phyloP scores from a whole-genome alignment of 441 rosid genomes.

The Biscutella laevigata region DNA sequence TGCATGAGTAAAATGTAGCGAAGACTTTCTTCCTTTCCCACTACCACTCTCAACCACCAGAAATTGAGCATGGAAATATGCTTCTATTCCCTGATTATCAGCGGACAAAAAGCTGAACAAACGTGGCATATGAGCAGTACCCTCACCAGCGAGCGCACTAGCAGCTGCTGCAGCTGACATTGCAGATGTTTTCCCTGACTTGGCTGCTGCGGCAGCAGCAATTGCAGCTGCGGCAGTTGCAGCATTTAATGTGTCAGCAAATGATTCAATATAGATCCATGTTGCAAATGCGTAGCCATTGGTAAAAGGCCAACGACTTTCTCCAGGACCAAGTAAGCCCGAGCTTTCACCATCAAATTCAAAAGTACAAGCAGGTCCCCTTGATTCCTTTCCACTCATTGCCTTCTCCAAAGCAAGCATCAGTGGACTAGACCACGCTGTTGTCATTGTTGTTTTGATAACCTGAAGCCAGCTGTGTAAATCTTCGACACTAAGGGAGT shows the following conservation, averaged over 20 bases:
- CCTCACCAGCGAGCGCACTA: slow-evolving; percentile 99
- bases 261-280: slow-evolving; percentile 98
- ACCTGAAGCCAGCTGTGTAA: slow-evolving; percentile 78
- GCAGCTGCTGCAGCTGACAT: slow-evolving; percentile 99
- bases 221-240: slow-evolving; percentile 98
- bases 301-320: slow-evolving; percentile 97
- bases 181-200: slow-evolving; percentile 96
- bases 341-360: slow-evolving; percentile 99
- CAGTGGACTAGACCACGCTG: slow-evolving; percentile 63
- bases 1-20: slow-evolving; percentile 96
- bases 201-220: slow-evolving; percentile 98
- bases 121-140: slow-evolving; percentile 98
- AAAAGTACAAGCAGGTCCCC: slow-evolving; percentile 87
- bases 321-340: slow-evolving; percentile 99
- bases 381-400: slow-evolving; percentile 87
- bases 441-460: slow-evolving; percentile 48
- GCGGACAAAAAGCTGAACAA: slow-evolving; percentile 93
- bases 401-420: slow-evolving; percentile 88
- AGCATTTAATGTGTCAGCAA: slow-evolving; percentile 94
- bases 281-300: slow-evolving; percentile 95
- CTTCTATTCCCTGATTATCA: slow-evolving; percentile 97
- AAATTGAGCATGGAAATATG: slow-evolving; percentile 97
- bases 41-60: slow-evolving; percentile 93
- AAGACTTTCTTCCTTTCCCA: slow-evolving; percentile 94
- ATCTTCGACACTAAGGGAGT: slow-evolving; percentile 78